These are phyloP conservation scores for Hippophae rhamnoides DNA, from an alignment of 306 rosid genomes.

Conservation along the genomic window DNA sequence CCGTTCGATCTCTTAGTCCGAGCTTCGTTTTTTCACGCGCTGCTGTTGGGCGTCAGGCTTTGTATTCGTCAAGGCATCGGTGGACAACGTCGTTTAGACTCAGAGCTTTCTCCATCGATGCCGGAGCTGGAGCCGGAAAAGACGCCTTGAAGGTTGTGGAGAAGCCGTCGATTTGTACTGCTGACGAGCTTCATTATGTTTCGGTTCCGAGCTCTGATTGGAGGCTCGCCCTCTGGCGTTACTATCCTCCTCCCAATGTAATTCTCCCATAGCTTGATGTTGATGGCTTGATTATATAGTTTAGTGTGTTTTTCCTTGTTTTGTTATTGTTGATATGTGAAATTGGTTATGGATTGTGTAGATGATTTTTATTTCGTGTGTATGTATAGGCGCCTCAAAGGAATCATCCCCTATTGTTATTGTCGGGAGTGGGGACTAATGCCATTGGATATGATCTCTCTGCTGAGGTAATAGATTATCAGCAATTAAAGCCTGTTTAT, in stretches of 20 bases:
- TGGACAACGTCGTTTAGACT: slow-evolving; percentile 30
- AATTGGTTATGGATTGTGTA: no score
- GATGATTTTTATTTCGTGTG: background rate
- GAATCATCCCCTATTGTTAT: slow-evolving; percentile 76
- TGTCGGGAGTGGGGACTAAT: slow-evolving; percentile 95
- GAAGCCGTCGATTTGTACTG: slow-evolving; percentile 79
- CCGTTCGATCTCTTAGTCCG: slow-evolving; percentile 5
- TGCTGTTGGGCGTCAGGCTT: slow-evolving; percentile 18
- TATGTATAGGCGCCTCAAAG: slow-evolving; percentile 59
- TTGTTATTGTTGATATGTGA: no score
- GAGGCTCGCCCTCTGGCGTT: slow-evolving; percentile 96
- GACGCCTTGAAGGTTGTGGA: slow-evolving; percentile 34
- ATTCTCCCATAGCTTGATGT: no score
- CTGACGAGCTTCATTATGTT: slow-evolving; percentile 96
- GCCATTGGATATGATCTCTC: slow-evolving; percentile 97
- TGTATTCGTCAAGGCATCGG: background rate
- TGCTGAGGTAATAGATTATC: slow-evolving; percentile 40
- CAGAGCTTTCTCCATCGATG: slow-evolving; percentile 46
- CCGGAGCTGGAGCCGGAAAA: background rate
- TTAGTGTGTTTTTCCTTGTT: background rate
- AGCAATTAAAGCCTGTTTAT: background rate
- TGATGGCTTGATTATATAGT: no score
- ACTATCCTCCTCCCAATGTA: slow-evolving; percentile 68
- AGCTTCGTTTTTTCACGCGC: slow-evolving; percentile 28
- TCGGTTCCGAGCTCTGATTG: slow-evolving; percentile 72